These are phyloP conservation scores for Ceraceosorus guamensis DNA, from an alignment of 1,284 basidiomycete species.

Conservation along the genomic window DNA sequence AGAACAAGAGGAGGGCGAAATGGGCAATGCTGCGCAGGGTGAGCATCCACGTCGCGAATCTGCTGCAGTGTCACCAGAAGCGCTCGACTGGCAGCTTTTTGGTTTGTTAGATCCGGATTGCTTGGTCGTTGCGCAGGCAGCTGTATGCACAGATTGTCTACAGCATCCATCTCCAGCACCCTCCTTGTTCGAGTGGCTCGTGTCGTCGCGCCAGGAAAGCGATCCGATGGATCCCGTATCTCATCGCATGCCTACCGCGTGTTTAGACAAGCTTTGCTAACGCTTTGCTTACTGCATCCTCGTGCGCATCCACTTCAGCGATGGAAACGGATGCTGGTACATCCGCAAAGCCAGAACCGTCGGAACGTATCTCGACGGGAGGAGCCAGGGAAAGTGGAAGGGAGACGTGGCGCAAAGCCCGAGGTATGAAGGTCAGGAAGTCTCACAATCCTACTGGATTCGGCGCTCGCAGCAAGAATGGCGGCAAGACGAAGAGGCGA, in stretches of 20 bases:
- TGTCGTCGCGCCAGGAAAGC: neutral
- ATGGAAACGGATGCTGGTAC: neutral
- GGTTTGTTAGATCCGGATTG: too few relatives aligned
- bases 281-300: neutral
- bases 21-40: too few relatives aligned
- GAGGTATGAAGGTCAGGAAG: slow-evolving; percentile 15
- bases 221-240: slow-evolving; percentile 2
- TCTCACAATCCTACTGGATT: slow-evolving; percentile 21
- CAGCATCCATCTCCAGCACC: too few relatives aligned
- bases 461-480: slow-evolving; percentile 32
- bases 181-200: neutral
- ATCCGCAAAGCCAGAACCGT: neutral
- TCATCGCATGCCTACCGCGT: neutral
- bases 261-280: neutral
- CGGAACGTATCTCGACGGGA: slow-evolving; percentile 22
- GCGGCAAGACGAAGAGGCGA: slow-evolving; percentile 30
- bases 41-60: too few relatives aligned
- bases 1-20: neutral
- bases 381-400: slow-evolving; percentile 32
- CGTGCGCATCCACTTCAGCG: slow-evolving; percentile 1
- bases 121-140: too few relatives aligned
- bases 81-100: too few relatives aligned
- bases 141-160: too few relatives aligned
- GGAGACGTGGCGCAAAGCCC: slow-evolving; percentile 31
- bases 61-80: too few relatives aligned